Conservation (phyloP, 2,329 filamentous ascomycete genomes). For the Biscogniauxia marginata region DNA sequence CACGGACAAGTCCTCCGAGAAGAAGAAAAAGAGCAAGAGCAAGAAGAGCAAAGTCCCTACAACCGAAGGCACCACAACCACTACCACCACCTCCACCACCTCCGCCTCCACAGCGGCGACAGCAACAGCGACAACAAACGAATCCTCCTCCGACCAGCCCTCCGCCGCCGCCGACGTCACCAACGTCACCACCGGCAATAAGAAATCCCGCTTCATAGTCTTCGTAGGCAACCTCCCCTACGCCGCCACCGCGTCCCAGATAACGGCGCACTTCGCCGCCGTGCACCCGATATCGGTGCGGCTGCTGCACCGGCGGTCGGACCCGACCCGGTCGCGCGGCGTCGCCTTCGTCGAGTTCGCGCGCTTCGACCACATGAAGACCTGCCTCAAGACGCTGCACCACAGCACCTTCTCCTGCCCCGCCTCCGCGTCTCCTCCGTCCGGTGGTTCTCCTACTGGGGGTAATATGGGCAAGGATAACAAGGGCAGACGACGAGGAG, state of each 20-base stretch:
- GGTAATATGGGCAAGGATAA: too few species aligned
- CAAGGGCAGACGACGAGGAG: too few species aligned
- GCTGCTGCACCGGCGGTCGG: constrained; percentile 70
- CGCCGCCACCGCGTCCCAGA: constrained; percentile 67
- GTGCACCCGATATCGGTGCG: constrained; percentile 70
- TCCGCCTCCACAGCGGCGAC: constrained; percentile 5
- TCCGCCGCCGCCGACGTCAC: constrained; percentile 15
- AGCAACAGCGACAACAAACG: constrained; percentile 12
- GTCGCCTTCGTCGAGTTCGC: constrained; percentile 90
- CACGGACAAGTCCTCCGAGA: constrained; percentile 18
- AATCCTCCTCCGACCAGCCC: too few species aligned
- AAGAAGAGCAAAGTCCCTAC: constrained; percentile 29
- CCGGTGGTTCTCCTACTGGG: constrained; percentile 21
- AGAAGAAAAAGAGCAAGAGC: constrained; percentile 37
- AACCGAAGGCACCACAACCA: constrained; percentile 1
- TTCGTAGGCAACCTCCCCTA: constrained; percentile 92
- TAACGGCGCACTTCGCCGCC: constrained; percentile 75
- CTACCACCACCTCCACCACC: constrained; percentile 4
- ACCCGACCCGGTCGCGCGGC: constrained; percentile 63
- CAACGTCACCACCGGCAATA: constrained; percentile 20
- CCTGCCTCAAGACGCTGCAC: constrained; percentile 86
- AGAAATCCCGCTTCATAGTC: constrained; percentile 66
- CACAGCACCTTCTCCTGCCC: constrained; percentile 68
- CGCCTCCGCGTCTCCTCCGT: constrained; percentile 40
- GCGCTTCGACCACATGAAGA: constrained; percentile 85